A percentile compares a stretch with the other conserved stretches of the same genome.
phyloP scores from a whole-genome alignment of 1,284 basidiomycete species.

The Rhodotorula sp. region DNA sequence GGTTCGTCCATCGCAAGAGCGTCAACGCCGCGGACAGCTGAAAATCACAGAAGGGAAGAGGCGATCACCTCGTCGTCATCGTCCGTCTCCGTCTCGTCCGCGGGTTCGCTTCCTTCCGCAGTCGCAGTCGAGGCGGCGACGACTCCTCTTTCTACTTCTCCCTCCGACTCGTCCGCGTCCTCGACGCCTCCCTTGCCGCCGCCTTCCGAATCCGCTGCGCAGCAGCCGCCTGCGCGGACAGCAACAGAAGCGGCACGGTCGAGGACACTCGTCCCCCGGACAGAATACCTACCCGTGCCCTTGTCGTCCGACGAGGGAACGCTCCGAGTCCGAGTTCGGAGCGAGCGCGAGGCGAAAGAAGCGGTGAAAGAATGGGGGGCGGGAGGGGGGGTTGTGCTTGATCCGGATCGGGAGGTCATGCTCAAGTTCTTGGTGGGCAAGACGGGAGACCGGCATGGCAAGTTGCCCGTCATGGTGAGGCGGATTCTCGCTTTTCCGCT shows the following conservation, averaged over 20 bases:
- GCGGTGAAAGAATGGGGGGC: neutral
- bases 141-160: neutral
- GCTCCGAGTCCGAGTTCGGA: too few species aligned
- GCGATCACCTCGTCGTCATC: neutral
- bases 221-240: neutral
- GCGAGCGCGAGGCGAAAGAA: slow-evolving; percentile 6
- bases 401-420: slow-evolving; percentile 47
- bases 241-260: too few species aligned
- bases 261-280: neutral
- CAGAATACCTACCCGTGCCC: slow-evolving; percentile 6
- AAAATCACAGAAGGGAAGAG: neutral
- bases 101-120: slow-evolving; percentile 2
- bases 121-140: neutral
- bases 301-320: neutral
- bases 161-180: neutral
- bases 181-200: neutral
- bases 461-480: slow-evolving; percentile 45
- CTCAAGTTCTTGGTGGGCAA: slow-evolving; percentile 47
- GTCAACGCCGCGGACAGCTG: neutral
- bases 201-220: neutral
- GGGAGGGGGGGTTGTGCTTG: slow-evolving; percentile 30
- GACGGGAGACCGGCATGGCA: slow-evolving; percentile 46
- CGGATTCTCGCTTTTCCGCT: neutral
- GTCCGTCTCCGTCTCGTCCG: neutral
- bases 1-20: neutral